phyloP scores from a whole-genome alignment of 1,284 basidiomycete genomes.

The Veloboletus limbatus region DNA sequence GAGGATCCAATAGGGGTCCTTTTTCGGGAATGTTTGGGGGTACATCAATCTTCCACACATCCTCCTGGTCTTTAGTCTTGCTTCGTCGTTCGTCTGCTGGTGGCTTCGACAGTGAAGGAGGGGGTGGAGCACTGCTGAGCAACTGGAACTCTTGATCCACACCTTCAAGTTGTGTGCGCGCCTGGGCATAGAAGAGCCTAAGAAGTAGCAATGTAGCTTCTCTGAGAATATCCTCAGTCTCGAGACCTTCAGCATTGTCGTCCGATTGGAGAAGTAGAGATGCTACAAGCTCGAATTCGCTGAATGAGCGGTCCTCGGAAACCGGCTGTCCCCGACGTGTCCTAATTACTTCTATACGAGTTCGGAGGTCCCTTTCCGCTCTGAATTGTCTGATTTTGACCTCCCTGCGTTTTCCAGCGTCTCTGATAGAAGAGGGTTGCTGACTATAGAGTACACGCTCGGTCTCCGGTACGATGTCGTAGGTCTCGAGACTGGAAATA shows the following conservation, averaged over 20 bases:
- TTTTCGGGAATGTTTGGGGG: constrained; percentile 45
- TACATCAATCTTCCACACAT: constrained; percentile 78
- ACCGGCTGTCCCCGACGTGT: constrained; percentile 47
- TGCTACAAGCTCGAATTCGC: constrained; percentile 58
- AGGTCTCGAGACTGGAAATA: constrained; percentile 58
- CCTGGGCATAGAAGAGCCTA: constrained; percentile 69
- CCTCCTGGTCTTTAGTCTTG: constrained; percentile 44
- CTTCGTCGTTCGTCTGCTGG: constrained; percentile 37
- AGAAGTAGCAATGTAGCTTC: constrained; percentile 69
- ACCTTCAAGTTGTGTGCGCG: constrained; percentile 66
- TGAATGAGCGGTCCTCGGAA: constrained; percentile 37
- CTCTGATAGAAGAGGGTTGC: constrained; percentile 47
- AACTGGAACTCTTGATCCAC: constrained; percentile 76
- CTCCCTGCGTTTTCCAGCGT: constrained; percentile 73
- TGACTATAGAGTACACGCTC: constrained; percentile 57
- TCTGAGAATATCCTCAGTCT: constrained; percentile 63
- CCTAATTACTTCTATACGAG: constrained; percentile 59
- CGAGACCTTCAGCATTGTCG: constrained; percentile 54
- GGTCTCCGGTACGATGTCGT: constrained; percentile 63
- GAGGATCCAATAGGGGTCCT: constrained; percentile 69
- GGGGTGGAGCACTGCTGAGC: constrained; percentile 54
- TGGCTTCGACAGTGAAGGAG: constrained; percentile 36
- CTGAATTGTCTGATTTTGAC: constrained; percentile 87
- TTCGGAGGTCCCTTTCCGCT: constrained; percentile 76
- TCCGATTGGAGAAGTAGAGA: constrained; percentile 54